A percentile compares a stretch with the other conserved stretches of the same genome.
phyloP scores from a whole-genome alignment of 768 basidiomycete species.

The Mycena amicta region DNA sequence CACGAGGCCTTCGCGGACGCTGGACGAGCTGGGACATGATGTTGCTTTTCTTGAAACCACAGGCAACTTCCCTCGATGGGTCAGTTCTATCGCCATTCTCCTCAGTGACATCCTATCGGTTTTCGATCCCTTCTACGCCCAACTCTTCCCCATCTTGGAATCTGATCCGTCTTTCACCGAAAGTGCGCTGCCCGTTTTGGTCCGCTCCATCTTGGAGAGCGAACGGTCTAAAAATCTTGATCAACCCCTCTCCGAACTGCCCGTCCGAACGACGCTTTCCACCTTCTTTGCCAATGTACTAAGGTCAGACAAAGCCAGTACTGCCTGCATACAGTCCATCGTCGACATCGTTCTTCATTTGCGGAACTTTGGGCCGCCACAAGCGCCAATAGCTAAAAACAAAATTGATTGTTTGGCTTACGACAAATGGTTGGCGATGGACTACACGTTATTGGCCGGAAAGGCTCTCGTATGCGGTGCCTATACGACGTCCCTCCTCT shows the following conservation, averaged over 20 bases:
- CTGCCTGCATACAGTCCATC: constrained; percentile 56
- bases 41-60: constrained; percentile 42
- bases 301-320: constrained; percentile 35
- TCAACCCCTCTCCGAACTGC: constrained; percentile 25
- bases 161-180: constrained; percentile 61
- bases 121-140: constrained; percentile 65
- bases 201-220: constrained; percentile 63
- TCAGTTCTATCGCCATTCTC: constrained; percentile 56
- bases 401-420: constrained; percentile 47
- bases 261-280: constrained; percentile 41
- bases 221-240: constrained; percentile 24
- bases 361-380: constrained; percentile 58
- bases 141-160: constrained; percentile 61
- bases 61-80: constrained; percentile 63
- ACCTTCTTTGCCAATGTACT: constrained; percentile 64
- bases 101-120: constrained; percentile 60
- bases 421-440: constrained; percentile 81
- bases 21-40: constrained; percentile 41
- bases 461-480: constrained; percentile 79
- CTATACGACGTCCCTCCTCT: constrained; percentile 88
- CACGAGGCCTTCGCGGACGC: constrained; percentile 31
- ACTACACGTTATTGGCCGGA: constrained; percentile 69
- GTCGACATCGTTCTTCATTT: constrained; percentile 81
- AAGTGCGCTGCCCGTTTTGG: constrained; percentile 71
- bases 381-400: constrained; percentile 31